Conservation (phyloP, 148 eudicot species). For the Rhododendron ovatum region DNA sequence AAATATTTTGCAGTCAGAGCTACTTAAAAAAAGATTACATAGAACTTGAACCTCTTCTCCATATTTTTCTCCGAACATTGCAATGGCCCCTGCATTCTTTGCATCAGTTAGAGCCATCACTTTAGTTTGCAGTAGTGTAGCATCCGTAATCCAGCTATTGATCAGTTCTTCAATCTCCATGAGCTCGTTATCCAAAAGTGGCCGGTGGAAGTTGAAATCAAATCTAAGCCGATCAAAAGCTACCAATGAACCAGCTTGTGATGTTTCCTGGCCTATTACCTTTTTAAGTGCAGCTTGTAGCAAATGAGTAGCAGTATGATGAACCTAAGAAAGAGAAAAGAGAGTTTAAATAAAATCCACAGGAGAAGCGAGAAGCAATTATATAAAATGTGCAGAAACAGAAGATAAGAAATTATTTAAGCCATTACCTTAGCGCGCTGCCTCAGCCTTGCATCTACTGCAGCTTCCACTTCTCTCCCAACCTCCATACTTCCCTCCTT, state of each 20-base stretch:
- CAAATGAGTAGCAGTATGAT: constrained; percentile 98
- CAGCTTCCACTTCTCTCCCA: constrained; percentile 85
- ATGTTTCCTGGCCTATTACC: constrained; percentile 85
- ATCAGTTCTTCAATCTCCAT: constrained; percentile 59
- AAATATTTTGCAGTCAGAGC: neutral
- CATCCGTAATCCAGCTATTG: constrained; percentile 80
- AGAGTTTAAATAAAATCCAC: neutral
- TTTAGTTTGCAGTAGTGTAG: constrained; percentile 71
- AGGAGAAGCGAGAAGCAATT: neutral
- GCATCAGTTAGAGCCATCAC: constrained; percentile 86
- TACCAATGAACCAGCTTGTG: constrained; percentile 78
- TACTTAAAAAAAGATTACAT: neutral
- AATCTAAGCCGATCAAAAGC: constrained; percentile 91
- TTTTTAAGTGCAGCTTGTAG: constrained; percentile 93
- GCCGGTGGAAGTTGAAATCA: constrained; percentile 88
- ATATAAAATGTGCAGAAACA: neutral
- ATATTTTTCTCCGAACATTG: constrained; percentile 98
- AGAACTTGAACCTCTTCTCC: constrained; percentile 64
- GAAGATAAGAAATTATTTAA: neutral
- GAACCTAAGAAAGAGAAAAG: constrained; percentile 48
- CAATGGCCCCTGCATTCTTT: constrained; percentile 88
- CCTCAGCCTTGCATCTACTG: constrained; percentile 80
- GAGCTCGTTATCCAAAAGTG: constrained; percentile 65
- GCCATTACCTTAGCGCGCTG: constrained; percentile 75
- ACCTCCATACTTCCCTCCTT: constrained; percentile 66